Conservation (phyloP, 2,329 filamentous ascomycete genomes). For the Cadophora sp. region DNA sequence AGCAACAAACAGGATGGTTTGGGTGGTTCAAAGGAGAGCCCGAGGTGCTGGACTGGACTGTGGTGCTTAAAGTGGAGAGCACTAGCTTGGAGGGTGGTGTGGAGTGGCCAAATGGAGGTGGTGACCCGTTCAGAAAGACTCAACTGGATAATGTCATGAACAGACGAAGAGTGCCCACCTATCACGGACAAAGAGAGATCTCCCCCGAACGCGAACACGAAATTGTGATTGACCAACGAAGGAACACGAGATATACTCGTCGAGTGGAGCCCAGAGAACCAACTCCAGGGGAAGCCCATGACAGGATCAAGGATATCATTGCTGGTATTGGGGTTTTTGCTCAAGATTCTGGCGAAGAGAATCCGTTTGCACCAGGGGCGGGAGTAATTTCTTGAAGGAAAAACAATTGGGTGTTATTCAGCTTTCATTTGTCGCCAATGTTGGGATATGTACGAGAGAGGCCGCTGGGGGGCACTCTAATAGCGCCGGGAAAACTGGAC, state of each 20-base stretch:
- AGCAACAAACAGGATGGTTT: neutral
- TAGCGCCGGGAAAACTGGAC: too few relatives aligned
- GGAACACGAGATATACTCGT: neutral
- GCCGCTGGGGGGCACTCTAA: neutral
- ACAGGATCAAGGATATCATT: constrained; percentile 4
- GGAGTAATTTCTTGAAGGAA: neutral
- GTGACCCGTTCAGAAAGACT: constrained; percentile 14
- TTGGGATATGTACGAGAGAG: neutral
- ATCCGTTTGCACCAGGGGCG: neutral
- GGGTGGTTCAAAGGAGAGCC: neutral
- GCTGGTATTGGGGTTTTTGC: neutral
- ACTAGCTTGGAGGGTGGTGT: constrained; percentile 5
- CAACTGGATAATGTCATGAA: neutral
- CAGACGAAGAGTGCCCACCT: neutral
- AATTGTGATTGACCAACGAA: constrained; percentile 1
- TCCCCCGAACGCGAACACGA: constrained; percentile 10
- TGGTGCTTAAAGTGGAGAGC: constrained; percentile 17
- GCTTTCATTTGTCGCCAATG: neutral
- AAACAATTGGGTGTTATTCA: neutral
- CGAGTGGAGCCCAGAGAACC: neutral
- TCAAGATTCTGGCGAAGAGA: constrained; percentile 1
- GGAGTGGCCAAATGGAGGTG: neutral
- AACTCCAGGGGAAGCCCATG: constrained; percentile 9
- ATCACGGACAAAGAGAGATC: neutral
- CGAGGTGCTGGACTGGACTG: neutral